Evolutionary conservation across 768 basidiomycete genomes (phyloP), one percentile per base, ranked within the genome.

Genomic region (Boletus huronensis): DNA sequence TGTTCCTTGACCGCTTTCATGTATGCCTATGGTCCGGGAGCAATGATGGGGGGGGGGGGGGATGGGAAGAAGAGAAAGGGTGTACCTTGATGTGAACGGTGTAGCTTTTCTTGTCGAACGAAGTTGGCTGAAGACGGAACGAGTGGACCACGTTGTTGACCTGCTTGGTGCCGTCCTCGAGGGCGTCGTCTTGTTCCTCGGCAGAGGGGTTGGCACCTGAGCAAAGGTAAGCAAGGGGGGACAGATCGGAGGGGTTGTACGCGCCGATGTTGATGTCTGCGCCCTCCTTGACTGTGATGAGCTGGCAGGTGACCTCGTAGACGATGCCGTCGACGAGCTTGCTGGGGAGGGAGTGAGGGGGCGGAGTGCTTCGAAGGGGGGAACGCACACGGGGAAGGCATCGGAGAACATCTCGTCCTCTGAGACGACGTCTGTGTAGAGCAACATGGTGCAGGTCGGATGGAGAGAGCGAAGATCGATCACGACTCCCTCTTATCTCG

Each of bases 381-480:
- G 29, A 28, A 77, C 87, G 57, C 64, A 95, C 93, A 88, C 17
- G 19, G 86, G 85, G 79, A 87, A 98, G 60, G 93, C 93, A 77
- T 96, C 93, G 26, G 93, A 93, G 81, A 90, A 83, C 81, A 98
- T 88, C 78, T 98, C 95, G 67, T 96, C 93, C 42, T 72, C 82
- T 47, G 83, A 72, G 54, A 97, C n/a, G 55, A 89, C 69, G 71
- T 93, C 91, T 26, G 57, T 38, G 76, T 83, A 93, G 64, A 93
- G 74, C 72, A 91, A 70, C 92, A 93, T 91, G 74, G 59, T 70
- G 62, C 26, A 36, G 45, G 57, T 32, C 14, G 5, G 17, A 39
- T 41, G 34, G 50, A 39, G 58, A 50, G 4, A n/a, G n/a, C n/a
- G n/a, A 6, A 14, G 14, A 45, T 50, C 54, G 53, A 58, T 32